Percentiles rank a stretch among this genome's conserved stretches.
phyloP scores from a whole-genome alignment of 169 alveolate species.

The Blepharisma undulans region DNA sequence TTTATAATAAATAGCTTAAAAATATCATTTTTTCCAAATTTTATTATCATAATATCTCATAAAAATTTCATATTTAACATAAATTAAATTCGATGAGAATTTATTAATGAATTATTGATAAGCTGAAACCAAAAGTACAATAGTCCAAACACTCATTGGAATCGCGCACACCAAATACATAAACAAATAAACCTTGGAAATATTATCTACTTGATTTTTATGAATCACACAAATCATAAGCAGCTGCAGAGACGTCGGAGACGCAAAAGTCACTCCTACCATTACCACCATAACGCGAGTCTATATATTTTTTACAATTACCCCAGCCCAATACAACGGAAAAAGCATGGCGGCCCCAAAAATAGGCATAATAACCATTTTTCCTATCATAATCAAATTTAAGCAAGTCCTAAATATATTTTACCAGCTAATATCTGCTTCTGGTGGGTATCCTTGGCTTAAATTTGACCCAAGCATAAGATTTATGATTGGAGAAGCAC shows the following conservation, averaged over 20 bases:
- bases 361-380: constrained; percentile 17
- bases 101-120: background rate
- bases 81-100: too few relatives aligned
- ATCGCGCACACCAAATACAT: constrained; percentile 3
- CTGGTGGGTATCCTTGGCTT: constrained; percentile 42
- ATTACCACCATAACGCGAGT: background rate
- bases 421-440: background rate
- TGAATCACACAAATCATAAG: background rate
- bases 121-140: background rate
- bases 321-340: background rate
- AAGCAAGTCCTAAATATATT: background rate
- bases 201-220: background rate
- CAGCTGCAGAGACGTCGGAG: constrained; percentile 23
- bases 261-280: constrained; percentile 14
- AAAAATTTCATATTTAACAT: too few relatives aligned
- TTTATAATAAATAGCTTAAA: too few relatives aligned
- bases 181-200: constrained; percentile 8
- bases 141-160: constrained; percentile 29
- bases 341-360: background rate
- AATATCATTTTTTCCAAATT: too few relatives aligned
- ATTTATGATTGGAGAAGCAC: background rate
- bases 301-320: background rate
- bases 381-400: background rate
- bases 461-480: constrained; percentile 11
- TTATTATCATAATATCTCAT: too few relatives aligned